Evolutionary conservation across 1,284 basidiomycete genomes (phyloP), one percentile per base, ranked within the genome.

Genomic region (Ustilago hordei): DNA sequence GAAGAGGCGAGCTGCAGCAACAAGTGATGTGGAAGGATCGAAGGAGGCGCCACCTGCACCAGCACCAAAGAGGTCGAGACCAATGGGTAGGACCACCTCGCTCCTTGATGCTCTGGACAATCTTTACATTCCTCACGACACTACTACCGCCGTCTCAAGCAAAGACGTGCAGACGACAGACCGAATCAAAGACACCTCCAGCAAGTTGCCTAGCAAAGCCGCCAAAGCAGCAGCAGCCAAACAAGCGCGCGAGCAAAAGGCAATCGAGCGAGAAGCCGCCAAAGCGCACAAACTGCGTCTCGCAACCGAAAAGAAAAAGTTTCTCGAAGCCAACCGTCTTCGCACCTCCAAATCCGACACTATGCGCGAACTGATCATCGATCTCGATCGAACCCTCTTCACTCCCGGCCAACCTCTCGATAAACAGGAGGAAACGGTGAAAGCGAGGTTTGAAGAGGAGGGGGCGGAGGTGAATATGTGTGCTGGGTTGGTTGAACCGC

Each of bases 351-450:
- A 79, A 53, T 23, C 62, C 8, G 78, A 79, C 9, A 79, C 78
- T 31, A 76, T 79, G 64, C 66, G 60, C 41, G 78, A 79, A 55
- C 53, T 79, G 38, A 70, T 76, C 23, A 54, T 76, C 39, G 74
- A 76, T 52, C 57, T 79, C 8, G 78, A 79, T 34, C 63, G 68
- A 2, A 57, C 56, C 36, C 58, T 79, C 0, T 74, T 75, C 45
- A 47, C 53, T 12, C 31, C 74, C 0, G 69, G 69, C 1, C 67
- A 66, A 35, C 70, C 66, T 7, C 54, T 73, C 13, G 58, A 55
- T 0, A 32, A 45, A 3, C 57, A 41, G 19, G 31, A 70, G 31
- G 61, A 62, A 2, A 52, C 70, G 50, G 55, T 78, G 31, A 52
- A 39, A 39, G 55, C 70, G 0, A 54, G 75, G 6, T 59, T 70